Conservation (phyloP, 768 basidiomycete species). For the Astraeus odoratus region DNA sequence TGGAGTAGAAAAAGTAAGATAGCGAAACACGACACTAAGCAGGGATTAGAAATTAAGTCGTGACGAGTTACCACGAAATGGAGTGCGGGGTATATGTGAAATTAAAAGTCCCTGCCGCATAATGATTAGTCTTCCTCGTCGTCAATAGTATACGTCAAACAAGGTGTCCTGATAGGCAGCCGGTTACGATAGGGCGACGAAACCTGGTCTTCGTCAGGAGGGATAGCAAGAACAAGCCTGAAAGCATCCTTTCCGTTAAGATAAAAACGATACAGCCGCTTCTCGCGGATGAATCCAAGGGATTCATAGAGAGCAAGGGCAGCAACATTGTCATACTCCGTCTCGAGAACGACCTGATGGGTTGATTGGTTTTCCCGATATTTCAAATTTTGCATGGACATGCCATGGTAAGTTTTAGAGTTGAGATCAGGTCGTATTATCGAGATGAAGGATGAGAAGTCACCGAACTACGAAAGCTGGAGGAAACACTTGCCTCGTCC, state of each 20-base stretch:
- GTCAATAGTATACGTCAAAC: conserved; percentile 17
- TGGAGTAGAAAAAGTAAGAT: neutral
- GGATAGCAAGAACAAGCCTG: conserved; percentile 63
- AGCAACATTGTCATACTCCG: conserved; percentile 87
- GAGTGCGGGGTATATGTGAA: neutral
- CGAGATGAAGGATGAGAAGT: neutral
- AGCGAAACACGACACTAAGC: neutral
- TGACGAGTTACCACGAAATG: neutral
- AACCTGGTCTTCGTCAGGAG: conserved; percentile 26
- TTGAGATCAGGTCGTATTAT: neutral
- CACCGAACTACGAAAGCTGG: neutral
- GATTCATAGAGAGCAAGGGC: conserved; percentile 87
- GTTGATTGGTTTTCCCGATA: conserved; percentile 1
- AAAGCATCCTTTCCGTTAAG: conserved; percentile 97
- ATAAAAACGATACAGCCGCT: conserved; percentile 91
- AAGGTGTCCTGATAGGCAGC: conserved; percentile 11
- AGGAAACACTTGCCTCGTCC: conserved; percentile 65
- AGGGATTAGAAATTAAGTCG: neutral
- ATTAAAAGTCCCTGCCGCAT: neutral
- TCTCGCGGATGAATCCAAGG: conserved; percentile 93
- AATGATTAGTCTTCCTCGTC: conserved; percentile 13
- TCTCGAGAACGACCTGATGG: conserved; percentile 83
- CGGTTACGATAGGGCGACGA: conserved; percentile 7
- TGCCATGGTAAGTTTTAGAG: neutral
- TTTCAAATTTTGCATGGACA: neutral